Conservation (phyloP, 805 yeast species). For the Metschnikowia gelsemii region DNA sequence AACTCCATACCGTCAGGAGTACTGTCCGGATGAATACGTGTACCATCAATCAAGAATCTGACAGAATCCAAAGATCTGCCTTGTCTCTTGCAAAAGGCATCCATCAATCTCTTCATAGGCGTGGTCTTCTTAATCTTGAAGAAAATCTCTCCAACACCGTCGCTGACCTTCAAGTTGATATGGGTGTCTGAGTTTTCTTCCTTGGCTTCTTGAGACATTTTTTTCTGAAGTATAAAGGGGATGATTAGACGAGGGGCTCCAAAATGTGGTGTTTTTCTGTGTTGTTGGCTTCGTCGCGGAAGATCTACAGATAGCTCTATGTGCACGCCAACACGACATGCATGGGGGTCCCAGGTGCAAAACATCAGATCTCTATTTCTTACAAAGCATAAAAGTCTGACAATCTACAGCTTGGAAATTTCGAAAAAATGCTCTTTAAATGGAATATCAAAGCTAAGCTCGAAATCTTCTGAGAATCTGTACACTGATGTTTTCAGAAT, state of each 20-base stretch:
- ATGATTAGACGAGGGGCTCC: not conserved
- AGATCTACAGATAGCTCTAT: not conserved
- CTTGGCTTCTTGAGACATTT: conserved; percentile 23
- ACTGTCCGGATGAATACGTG: conserved; percentile 79
- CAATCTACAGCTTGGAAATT: not conserved
- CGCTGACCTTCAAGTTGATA: conserved; percentile 90
- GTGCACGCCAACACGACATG: conserved; percentile 1
- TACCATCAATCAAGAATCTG: conserved; percentile 91
- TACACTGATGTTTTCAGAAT: too few species aligned
- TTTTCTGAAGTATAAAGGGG: too few species aligned
- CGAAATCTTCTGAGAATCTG: too few species aligned
- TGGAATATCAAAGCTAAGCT: not conserved
- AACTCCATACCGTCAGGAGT: conserved; percentile 92
- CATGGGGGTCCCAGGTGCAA: not conserved
- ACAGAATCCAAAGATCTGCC: conserved; percentile 82
- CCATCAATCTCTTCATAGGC: conserved; percentile 91
- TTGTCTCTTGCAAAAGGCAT: conserved; percentile 96
- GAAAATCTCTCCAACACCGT: conserved; percentile 89
- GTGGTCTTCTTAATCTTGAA: conserved; percentile 94
- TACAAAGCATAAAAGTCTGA: not conserved
- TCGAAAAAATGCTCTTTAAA: not conserved
- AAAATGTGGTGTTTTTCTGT: conserved; percentile 4
- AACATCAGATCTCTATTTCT: not conserved
- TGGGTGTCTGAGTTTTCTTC: conserved; percentile 50
- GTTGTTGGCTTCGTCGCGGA: conserved; percentile 6